Percentiles rank a stretch among this genome's conserved stretches.
Evolutionary conservation across 2,329 filamentous ascomycete genomes (phyloP).

Genomic region (Furcasterigmium furcatum): DNA sequence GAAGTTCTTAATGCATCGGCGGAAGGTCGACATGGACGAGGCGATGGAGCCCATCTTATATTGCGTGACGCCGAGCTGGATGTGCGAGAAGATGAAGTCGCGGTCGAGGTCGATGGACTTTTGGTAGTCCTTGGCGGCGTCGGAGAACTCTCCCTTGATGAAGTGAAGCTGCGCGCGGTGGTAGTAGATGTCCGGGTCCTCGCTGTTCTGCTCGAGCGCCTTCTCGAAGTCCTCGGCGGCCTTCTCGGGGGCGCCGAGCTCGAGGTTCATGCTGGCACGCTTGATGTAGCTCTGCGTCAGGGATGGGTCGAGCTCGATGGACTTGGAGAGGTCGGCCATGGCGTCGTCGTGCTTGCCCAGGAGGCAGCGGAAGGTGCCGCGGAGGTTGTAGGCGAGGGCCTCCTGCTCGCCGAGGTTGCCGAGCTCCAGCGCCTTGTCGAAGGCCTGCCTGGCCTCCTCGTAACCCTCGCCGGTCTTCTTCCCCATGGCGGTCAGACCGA

Average conservation of each 20-base stretch:
- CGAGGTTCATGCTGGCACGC: constrained; percentile 95
- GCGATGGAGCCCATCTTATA: constrained; percentile 99
- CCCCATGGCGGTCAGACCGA: constrained; percentile 75
- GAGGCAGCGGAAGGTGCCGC: constrained; percentile 92
- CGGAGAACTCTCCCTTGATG: constrained; percentile 89
- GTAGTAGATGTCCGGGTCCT: constrained; percentile 97
- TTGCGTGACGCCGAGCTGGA: constrained; percentile 97
- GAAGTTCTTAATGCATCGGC: constrained; percentile 97
- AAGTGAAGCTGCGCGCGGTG: constrained; percentile 98
- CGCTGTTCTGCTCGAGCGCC: constrained; percentile 78
- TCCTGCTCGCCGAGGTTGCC: constrained; percentile 79
- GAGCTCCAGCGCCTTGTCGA: constrained; percentile 83
- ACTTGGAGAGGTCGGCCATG: constrained; percentile 83
- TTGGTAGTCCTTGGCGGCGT: constrained; percentile 97
- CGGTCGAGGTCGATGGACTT: constrained; percentile 97
- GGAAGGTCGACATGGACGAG: constrained; percentile 97
- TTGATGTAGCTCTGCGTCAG: constrained; percentile 98
- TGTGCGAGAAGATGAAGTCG: constrained; percentile 98
- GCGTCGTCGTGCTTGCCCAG: constrained; percentile 84
- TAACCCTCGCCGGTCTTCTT: constrained; percentile 91
- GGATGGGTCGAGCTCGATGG: constrained; percentile 81
- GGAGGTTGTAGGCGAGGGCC: constrained; percentile 92
- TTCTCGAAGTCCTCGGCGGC: constrained; percentile 85
- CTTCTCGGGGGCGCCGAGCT: constrained; percentile 83
- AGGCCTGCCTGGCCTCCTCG: constrained; percentile 79